These are phyloP conservation scores for Pichia norvegensis DNA, from an alignment of 1,139 yeast genomes.

Conservation along the genomic window DNA sequence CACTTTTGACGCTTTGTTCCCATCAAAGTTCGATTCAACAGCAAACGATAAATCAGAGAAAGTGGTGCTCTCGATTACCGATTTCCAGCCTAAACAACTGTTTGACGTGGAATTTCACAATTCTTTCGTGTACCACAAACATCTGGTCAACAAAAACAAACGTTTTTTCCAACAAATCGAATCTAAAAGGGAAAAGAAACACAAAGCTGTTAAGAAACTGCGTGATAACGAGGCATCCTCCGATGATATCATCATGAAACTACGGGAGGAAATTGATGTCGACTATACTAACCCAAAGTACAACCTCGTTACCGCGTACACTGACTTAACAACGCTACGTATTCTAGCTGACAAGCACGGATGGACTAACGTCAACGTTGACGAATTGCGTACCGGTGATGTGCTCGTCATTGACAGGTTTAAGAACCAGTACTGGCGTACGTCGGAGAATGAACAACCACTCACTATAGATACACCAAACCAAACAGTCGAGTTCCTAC, in stretches of 20 bases:
- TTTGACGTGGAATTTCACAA: constrained; percentile 37
- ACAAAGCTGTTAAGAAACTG: constrained; percentile 35
- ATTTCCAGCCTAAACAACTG: constrained; percentile 35
- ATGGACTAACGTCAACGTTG: constrained; percentile 34
- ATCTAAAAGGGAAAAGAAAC: constrained; percentile 37
- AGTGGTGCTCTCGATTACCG: constrained; percentile 48
- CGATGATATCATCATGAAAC: constrained; percentile 35
- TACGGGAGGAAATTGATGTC: constrained; percentile 41
- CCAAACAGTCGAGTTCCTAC: constrained; percentile 13
- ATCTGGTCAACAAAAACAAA: constrained; percentile 27
- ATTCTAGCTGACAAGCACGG: constrained; percentile 32
- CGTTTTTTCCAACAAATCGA: constrained; percentile 35
- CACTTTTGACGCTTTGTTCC: constrained; percentile 33
- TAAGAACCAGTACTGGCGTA: constrained; percentile 21
- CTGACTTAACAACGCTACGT: constrained; percentile 40
- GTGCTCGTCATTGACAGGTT: constrained; percentile 33
- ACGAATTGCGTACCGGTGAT: constrained; percentile 39
- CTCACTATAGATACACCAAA: constrained; percentile 11
- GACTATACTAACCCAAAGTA: constrained; percentile 33
- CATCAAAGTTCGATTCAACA: constrained; percentile 21
- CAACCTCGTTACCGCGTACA: constrained; percentile 41
- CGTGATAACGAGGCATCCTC: constrained; percentile 38
- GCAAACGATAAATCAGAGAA: constrained; percentile 30
- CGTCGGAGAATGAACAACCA: constrained; percentile 8
- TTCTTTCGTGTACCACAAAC: constrained; percentile 45